These are phyloP conservation scores for Aspergillus jensenii DNA, from an alignment of 2,329 filamentous ascomycete genomes.

Conservation along the genomic window DNA sequence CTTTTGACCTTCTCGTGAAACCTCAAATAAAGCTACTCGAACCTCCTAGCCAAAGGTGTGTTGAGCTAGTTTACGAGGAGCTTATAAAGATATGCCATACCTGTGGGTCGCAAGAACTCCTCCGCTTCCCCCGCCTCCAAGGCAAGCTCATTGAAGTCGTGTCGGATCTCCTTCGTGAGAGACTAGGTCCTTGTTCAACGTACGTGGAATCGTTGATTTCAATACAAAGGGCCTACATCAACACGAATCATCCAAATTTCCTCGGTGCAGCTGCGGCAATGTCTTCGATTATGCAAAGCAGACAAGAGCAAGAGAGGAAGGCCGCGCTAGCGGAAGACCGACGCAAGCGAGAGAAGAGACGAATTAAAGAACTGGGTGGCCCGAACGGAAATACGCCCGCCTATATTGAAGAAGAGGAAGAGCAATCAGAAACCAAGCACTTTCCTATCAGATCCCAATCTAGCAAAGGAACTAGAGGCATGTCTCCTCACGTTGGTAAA, in stretches of 20 bases:
- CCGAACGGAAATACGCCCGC: constrained; percentile 66
- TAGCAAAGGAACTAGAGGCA: constrained; percentile 67
- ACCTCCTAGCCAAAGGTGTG: constrained; percentile 90
- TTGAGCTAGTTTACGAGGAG: constrained; percentile 97
- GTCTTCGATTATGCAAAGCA: constrained; percentile 92
- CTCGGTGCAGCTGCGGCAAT: constrained; percentile 94
- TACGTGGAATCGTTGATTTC: constrained; percentile 97
- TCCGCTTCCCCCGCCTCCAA: constrained; percentile 87
- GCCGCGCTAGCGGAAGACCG: constrained; percentile 77
- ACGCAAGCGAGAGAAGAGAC: constrained; percentile 77
- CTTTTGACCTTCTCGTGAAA: constrained; percentile 95
- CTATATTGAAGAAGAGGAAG: constrained; percentile 65
- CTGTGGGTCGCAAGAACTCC: constrained; percentile 90
- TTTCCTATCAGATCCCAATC: constrained; percentile 62
- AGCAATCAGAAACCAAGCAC: constrained; percentile 55
- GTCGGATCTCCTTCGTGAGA: constrained; percentile 88
- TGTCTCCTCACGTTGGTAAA: constrained; percentile 74
- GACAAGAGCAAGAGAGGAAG: constrained; percentile 91
- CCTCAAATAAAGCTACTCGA: constrained; percentile 97
- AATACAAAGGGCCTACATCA: constrained; percentile 97
- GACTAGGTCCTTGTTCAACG: constrained; percentile 80
- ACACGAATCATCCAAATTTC: constrained; percentile 99
- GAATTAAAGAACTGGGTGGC: constrained; percentile 75
- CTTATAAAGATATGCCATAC: constrained; percentile 99
- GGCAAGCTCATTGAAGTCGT: constrained; percentile 98